Base-by-base conservation (phyloP, 805 yeast species). In the Priceomyces haplophilus region DNA sequence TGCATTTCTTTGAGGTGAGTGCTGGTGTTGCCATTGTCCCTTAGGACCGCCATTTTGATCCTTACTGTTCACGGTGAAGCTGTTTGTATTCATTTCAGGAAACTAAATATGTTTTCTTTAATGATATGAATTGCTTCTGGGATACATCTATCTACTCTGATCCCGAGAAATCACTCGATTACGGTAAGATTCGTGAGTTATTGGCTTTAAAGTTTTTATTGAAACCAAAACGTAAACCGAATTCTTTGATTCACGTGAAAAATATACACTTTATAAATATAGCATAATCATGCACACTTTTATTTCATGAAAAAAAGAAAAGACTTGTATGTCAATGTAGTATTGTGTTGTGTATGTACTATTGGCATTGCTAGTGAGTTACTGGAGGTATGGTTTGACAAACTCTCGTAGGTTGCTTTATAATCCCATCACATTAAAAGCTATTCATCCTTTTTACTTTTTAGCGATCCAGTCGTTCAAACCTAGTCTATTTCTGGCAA, bases 401-500 rank as follows among this genome's bases (percentile, higher is more conserved):
- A n/a, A n/a, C n/a, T n/a, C n/a, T n/a, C n/a, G n/a, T n/a, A n/a
- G n/a, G n/a, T n/a, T n/a, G n/a, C n/a, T n/a, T n/a, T n/a, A n/a
- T n/a, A n/a, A n/a, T n/a, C 6, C 24, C 24, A 21, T 6, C 8
- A 21, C 24, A 27, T n/a, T 27, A 15, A 10, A 27, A 27, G 31
- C 31, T 27, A 27, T n/a, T 27, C 15, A 11, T 27, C 31, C n/a
- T 4, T n/a, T 6, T 34, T 19, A 34, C 24, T 34, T 34, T 25
- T 34, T 34, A 25, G 56, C 45, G 34, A 81, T 75, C 99, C 99
- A 93, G 69, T 93, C 96, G 69, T 93, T 93, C 56, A 86, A 75
- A 29, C 96, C 96, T 51, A 76, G 76, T 64, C 82, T 86, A 72
- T 93, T 93, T 77, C 99, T 85, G 47, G 88, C 88, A 50, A 93